A percentile compares a stretch with the other conserved stretches of the same genome.
Evolutionary conservation across 352 stramenopile genomes (phyloP).

Genomic region (Thraustotheca clavata): DNA sequence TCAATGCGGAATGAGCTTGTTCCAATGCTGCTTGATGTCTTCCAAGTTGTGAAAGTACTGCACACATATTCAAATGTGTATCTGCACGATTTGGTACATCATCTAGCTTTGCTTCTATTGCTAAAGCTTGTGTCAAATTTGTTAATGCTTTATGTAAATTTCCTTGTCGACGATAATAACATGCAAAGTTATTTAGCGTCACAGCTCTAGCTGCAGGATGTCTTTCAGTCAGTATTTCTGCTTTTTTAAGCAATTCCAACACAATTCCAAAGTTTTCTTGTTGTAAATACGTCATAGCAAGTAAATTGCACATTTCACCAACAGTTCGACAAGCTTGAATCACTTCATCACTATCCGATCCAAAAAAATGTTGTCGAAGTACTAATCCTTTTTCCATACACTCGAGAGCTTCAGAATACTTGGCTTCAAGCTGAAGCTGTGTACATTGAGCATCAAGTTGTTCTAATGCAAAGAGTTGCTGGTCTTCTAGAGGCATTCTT

Average conservation of each 20-base stretch:
- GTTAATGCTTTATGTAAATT: constrained; percentile 87
- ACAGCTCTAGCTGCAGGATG: constrained; percentile 75
- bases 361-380: constrained; percentile 90
- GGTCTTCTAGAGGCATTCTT: constrained; percentile 3
- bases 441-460: constrained; percentile 85
- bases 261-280: constrained; percentile 89
- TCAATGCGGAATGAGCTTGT: constrained; percentile 88
- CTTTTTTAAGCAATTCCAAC: constrained; percentile 90
- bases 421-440: constrained; percentile 85
- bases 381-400: constrained; percentile 92
- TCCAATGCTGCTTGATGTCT: constrained; percentile 86
- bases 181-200: constrained; percentile 93
- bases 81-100: constrained; percentile 87
- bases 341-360: constrained; percentile 85
- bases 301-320: constrained; percentile 93
- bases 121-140: constrained; percentile 88
- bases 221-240: constrained; percentile 89
- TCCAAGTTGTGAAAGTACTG: constrained; percentile 87
- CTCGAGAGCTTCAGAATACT: constrained; percentile 89
- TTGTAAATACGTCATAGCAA: constrained; percentile 94
- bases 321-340: constrained; percentile 86
- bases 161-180: constrained; percentile 86
- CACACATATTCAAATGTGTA: constrained; percentile 93
- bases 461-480: constrained; percentile 84
- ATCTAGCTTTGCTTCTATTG: constrained; percentile 83